These are phyloP conservation scores for Taphrina flavorubra DNA, from an alignment of 1,139 yeast species.

Conservation along the genomic window DNA sequence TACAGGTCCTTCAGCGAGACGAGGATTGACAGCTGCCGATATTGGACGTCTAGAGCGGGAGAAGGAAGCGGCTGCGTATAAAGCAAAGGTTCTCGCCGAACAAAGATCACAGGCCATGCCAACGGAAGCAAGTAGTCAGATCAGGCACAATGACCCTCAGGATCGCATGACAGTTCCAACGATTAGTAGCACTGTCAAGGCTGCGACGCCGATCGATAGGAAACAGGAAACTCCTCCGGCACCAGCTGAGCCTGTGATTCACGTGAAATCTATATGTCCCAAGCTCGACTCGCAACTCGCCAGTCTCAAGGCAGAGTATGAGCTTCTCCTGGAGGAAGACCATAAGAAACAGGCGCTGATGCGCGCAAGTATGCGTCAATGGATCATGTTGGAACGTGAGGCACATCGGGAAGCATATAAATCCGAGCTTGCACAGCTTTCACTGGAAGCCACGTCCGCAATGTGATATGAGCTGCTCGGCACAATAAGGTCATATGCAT, in stretches of 20 bases:
- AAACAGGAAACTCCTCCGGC: not conserved
- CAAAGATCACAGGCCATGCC: slow-evolving; percentile 3
- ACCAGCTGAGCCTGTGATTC: slow-evolving; percentile 10
- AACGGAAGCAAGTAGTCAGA: not conserved
- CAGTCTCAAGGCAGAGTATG: slow-evolving; percentile 9
- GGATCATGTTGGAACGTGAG: slow-evolving; percentile 22
- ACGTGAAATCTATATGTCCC: slow-evolving; percentile 11
- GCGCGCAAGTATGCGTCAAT: slow-evolving; percentile 14
- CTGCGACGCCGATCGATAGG: not conserved
- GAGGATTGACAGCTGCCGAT: slow-evolving; percentile 34
- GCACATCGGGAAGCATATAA: slow-evolving; percentile 30
- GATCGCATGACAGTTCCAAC: not conserved
- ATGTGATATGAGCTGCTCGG: not conserved
- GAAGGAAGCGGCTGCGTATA: slow-evolving; percentile 35
- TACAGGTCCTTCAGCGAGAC: not conserved
- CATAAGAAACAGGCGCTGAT: slow-evolving; percentile 16
- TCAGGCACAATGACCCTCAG: not conserved
- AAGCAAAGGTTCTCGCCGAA: slow-evolving; percentile 22
- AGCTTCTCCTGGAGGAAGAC: slow-evolving; percentile 3
- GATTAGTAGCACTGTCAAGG: not conserved
- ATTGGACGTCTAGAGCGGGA: slow-evolving; percentile 30
- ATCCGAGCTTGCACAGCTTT: slow-evolving; percentile 27
- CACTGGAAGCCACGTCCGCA: slow-evolving; percentile 17
- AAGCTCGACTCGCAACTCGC: slow-evolving; percentile 23
- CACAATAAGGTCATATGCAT: too few species aligned